Conservation (phyloP, 2,329 filamentous ascomycete species). For the Aureobasidium leucospermi region DNA sequence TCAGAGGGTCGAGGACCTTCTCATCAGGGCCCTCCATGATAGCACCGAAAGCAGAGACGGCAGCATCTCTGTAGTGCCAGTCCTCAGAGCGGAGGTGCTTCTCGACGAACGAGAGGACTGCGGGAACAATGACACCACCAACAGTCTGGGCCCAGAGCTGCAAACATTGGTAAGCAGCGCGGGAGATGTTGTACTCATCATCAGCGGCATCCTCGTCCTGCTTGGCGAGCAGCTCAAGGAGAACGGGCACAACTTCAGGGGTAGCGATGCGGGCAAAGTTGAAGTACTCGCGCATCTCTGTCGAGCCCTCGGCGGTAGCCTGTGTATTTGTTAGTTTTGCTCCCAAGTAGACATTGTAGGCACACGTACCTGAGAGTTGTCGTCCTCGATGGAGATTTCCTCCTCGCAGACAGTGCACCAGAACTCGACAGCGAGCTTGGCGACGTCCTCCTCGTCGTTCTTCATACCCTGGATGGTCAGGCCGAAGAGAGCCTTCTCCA, state of each 20-base stretch:
- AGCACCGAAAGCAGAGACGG: slow-evolving; percentile 92
- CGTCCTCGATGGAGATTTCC: slow-evolving; percentile 95
- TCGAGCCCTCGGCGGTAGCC: slow-evolving; percentile 60
- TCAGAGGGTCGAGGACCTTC: slow-evolving; percentile 81
- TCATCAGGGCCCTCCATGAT: slow-evolving; percentile 99
- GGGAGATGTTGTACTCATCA: slow-evolving; percentile 94
- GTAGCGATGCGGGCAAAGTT: slow-evolving; percentile 93
- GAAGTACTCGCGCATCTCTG: slow-evolving; percentile 85
- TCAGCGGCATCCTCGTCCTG: slow-evolving; percentile 96
- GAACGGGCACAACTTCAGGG: slow-evolving; percentile 86
- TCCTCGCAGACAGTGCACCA: slow-evolving; percentile 99
- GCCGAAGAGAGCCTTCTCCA: slow-evolving; percentile 98
- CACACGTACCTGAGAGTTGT: slow-evolving; percentile 67
- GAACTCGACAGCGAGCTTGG: slow-evolving; percentile 96
- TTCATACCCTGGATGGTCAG: slow-evolving; percentile 98
- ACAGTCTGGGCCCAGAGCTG: slow-evolving; percentile 94
- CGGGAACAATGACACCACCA: slow-evolving; percentile 71
- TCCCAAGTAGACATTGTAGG: neutral
- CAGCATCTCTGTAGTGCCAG: slow-evolving; percentile 92
- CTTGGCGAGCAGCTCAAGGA: slow-evolving; percentile 82
- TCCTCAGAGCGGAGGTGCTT: slow-evolving; percentile 81
- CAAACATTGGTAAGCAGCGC: slow-evolving; percentile 92
- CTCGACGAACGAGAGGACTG: slow-evolving; percentile 88
- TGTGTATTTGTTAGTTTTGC: neutral
- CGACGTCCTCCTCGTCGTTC: slow-evolving; percentile 92